Evolutionary conservation across 176 grass and related monocot genomes (phyloP).

Genomic region (Chloris gayana): DNA sequence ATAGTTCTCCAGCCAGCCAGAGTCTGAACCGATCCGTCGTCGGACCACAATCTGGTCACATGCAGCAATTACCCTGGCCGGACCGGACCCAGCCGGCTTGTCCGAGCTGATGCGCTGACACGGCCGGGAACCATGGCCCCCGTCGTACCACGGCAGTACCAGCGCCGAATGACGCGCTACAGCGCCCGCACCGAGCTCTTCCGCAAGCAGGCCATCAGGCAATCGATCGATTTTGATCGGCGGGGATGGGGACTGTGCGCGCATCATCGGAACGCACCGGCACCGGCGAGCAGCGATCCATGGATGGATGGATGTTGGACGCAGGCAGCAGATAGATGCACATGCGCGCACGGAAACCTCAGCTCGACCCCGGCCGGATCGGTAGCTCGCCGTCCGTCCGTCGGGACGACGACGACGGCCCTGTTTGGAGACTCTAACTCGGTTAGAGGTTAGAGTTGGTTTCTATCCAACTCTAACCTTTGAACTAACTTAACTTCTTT

Average conservation of each 20-base stretch:
- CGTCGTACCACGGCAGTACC: neutral
- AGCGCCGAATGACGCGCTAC: neutral
- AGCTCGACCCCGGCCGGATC: neutral
- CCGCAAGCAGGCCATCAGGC: neutral
- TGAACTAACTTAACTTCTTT: too few relatives aligned
- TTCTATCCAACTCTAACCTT: too few relatives aligned
- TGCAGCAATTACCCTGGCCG: neutral
- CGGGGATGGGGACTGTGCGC: too few relatives aligned
- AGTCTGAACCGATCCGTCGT: neutral
- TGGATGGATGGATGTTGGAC: neutral
- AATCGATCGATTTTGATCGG: too few relatives aligned
- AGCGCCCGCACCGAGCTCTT: neutral
- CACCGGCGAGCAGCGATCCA: neutral
- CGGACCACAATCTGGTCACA: neutral
- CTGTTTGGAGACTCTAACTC: too few relatives aligned
- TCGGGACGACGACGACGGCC: neutral
- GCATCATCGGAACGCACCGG: too few relatives aligned
- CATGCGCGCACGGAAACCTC: neutral
- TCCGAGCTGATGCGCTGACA: constrained; percentile 1
- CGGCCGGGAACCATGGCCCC: neutral
- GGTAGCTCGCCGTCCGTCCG: neutral
- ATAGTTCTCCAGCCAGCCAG: neutral
- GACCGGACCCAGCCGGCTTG: neutral
- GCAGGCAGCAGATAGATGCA: too few relatives aligned
- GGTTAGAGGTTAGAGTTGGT: too few relatives aligned